Percentiles rank a stretch among this genome's conserved stretches.
Evolutionary conservation across 345 rosid genomes (phyloP).

Genomic region (Viola odorata): DNA sequence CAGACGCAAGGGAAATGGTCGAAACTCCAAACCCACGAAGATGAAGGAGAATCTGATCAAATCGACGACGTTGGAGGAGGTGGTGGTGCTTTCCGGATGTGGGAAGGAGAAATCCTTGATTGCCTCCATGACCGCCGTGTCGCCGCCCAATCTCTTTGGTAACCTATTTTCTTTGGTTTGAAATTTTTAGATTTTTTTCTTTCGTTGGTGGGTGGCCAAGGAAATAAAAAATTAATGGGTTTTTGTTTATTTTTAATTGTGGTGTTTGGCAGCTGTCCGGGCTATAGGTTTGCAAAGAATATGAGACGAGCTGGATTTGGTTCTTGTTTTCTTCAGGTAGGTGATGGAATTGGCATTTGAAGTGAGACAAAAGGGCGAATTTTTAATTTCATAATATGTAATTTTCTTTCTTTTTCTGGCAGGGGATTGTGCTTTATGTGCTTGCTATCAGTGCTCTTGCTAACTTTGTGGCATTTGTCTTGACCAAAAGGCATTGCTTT

Average conservation of each 20-base stretch:
- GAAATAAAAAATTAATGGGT: neutral
- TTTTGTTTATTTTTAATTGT: no score
- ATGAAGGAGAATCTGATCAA: constrained; percentile 20
- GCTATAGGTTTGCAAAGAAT: constrained; percentile 88
- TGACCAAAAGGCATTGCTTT: constrained; percentile 54
- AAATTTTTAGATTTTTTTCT: neutral
- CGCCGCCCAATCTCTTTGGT: constrained; percentile 81
- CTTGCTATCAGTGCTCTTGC: constrained; percentile 37
- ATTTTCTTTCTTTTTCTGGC: constrained; percentile 16
- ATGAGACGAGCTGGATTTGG: constrained; percentile 83
- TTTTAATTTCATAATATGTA: no score
- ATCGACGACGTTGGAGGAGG: constrained; percentile 30
- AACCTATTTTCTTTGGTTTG: neutral
- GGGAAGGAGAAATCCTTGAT: constrained; percentile 90
- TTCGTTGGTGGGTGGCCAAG: neutral
- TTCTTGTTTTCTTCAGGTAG: constrained; percentile 75
- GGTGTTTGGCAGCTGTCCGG: constrained; percentile 63
- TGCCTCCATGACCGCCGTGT: constrained; percentile 72
- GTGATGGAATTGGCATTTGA: neutral
- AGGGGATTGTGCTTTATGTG: constrained; percentile 60
- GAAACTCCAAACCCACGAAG: constrained; percentile 31
- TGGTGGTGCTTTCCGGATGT: constrained; percentile 73
- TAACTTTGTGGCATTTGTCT: constrained; percentile 50
- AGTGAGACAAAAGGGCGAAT: no score
- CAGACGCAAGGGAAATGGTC: constrained; percentile 88